phyloP scores from a whole-genome alignment of 176 grass and related monocot genomes.

The Phragmites australis region DNA sequence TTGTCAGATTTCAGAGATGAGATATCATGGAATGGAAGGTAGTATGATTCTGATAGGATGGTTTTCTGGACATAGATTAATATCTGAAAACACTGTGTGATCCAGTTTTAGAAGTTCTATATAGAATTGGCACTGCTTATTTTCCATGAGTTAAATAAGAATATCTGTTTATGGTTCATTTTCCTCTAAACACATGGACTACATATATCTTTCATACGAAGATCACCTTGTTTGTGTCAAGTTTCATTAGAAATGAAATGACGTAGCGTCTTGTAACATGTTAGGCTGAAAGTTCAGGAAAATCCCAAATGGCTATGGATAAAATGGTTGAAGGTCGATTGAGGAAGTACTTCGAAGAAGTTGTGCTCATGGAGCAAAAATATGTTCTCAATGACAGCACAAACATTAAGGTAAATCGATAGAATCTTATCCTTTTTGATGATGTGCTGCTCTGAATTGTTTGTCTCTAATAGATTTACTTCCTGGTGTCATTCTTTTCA shows the following conservation, averaged over 20 bases:
- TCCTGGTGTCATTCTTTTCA: conserved; percentile 40
- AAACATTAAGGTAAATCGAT: conserved; percentile 64
- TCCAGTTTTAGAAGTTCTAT: too few species aligned
- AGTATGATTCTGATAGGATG: too few species aligned
- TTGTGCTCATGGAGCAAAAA: conserved; percentile 94
- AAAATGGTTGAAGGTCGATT: conserved; percentile 97
- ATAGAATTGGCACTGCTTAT: too few species aligned
- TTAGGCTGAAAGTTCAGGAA: conserved; percentile 91
- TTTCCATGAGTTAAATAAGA: neutral
- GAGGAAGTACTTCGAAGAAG: conserved; percentile 90
- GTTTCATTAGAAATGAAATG: conserved; percentile 13
- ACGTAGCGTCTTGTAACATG: conserved; percentile 20
- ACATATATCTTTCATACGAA: neutral
- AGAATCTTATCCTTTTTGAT: conserved; percentile 13
- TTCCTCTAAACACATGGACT: conserved; percentile 10
- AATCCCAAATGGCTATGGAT: conserved; percentile 90
- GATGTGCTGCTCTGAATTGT: conserved; percentile 23
- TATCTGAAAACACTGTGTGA: too few species aligned
- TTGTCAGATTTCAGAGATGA: neutral
- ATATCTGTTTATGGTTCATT: neutral
- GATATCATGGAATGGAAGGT: too few species aligned
- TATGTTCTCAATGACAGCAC: conserved; percentile 69
- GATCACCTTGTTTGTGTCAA: neutral
- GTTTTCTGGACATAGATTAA: too few species aligned
- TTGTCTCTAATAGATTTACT: conserved; percentile 21